Evolutionary conservation across 257 asterid genomes (phyloP).

Genomic region (Echium plantagineum): DNA sequence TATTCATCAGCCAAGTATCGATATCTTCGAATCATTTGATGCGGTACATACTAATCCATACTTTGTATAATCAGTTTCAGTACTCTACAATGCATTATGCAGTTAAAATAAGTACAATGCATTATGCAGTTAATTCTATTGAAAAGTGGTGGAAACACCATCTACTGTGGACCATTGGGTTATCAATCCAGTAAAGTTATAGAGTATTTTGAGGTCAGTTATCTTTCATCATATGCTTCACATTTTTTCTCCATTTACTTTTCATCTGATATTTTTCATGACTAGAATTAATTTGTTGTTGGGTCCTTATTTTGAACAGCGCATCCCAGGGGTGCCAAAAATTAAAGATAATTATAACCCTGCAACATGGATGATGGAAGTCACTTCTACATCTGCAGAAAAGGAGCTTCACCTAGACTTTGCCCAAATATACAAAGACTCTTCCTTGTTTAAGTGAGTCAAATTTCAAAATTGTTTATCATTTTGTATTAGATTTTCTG

Average conservation of each 20-base stretch:
- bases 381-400: constrained; percentile 50
- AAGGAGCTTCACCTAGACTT: constrained; percentile 45
- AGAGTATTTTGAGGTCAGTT: constrained; percentile 51
- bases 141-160: constrained; percentile 47
- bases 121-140: constrained; percentile 33
- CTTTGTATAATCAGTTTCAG: no score
- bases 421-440: constrained; percentile 36
- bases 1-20: constrained; percentile 51
- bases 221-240: not conserved
- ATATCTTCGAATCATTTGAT: constrained; percentile 48
- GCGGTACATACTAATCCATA: not conserved
- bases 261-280: no score
- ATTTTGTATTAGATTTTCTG: no score
- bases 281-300: not conserved
- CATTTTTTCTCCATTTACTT: not conserved
- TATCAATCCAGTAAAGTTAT: constrained; percentile 36
- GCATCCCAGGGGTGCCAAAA: constrained; percentile 34
- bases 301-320: constrained; percentile 13
- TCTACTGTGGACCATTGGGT: constrained; percentile 47
- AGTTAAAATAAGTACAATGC: constrained; percentile 16
- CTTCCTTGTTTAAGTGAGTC: constrained; percentile 37
- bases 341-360: constrained; percentile 43
- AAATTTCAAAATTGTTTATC: not conserved
- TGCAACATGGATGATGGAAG: constrained; percentile 61
- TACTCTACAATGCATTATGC: constrained; percentile 5